A percentile compares a stretch with the other conserved stretches of the same genome.
These are phyloP conservation scores for Botrytis squamosa DNA, from an alignment of 2,329 filamentous ascomycete species.

Conservation along the genomic window DNA sequence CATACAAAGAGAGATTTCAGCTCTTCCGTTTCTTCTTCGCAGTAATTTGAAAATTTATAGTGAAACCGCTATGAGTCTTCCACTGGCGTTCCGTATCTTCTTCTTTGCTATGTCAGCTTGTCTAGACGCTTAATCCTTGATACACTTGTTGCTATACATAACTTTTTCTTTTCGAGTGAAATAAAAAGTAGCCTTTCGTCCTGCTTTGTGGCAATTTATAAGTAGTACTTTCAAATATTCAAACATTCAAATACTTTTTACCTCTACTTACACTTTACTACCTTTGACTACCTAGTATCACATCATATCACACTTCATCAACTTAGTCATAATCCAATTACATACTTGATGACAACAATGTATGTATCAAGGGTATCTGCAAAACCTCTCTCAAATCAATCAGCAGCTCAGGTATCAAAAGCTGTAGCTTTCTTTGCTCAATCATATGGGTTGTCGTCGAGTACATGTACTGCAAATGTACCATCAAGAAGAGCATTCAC, in stretches of 20 bases:
- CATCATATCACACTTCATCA: not conserved
- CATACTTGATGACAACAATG: conserved; percentile 28
- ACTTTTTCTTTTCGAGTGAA: conserved; percentile 12
- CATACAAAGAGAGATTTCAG: conserved; percentile 9
- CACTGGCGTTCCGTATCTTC: conserved; percentile 5
- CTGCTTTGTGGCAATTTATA: not conserved
- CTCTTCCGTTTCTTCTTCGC: conserved; percentile 8
- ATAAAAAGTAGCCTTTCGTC: not conserved
- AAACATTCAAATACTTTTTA: not conserved
- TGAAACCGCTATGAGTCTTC: not conserved
- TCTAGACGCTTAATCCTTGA: not conserved
- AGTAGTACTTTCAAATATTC: not conserved
- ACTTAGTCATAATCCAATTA: not conserved
- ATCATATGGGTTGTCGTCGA: conserved; percentile 24
- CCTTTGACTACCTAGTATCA: not conserved
- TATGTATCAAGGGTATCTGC: conserved; percentile 33
- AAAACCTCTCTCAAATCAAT: conserved; percentile 31
- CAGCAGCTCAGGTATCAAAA: conserved; percentile 34
- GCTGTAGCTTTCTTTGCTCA: conserved; percentile 32
- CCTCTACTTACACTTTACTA: not conserved
- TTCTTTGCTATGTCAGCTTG: conserved; percentile 9
- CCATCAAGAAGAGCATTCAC: conserved; percentile 33
- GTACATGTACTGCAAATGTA: conserved; percentile 24
- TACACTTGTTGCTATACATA: not conserved
- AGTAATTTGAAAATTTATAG: not conserved